Conservation (phyloP, 768 basidiomycete species). For the Leucocoprinus leucothites region DNA sequence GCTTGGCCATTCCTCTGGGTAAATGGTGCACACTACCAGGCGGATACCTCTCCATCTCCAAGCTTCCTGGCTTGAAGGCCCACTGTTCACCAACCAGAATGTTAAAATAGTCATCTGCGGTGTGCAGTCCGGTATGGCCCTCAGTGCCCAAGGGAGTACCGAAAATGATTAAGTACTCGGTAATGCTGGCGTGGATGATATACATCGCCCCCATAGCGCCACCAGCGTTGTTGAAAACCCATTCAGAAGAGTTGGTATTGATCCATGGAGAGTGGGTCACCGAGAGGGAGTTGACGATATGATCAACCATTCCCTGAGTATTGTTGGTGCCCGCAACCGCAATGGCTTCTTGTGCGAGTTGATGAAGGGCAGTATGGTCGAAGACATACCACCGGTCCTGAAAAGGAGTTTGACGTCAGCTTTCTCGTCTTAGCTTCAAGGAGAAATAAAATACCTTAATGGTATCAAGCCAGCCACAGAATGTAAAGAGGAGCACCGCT, state of each 20-base stretch:
- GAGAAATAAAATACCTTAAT: constrained; percentile 50
- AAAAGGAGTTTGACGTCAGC: not conserved
- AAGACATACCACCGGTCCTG: constrained; percentile 89
- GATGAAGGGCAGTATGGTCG: constrained; percentile 66
- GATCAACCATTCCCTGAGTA: constrained; percentile 69
- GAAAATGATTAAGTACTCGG: constrained; percentile 95
- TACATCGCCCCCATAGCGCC: constrained; percentile 99
- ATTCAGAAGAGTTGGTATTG: constrained; percentile 66
- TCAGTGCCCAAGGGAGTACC: constrained; percentile 97
- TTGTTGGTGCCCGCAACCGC: constrained; percentile 54
- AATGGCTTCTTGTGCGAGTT: constrained; percentile 74
- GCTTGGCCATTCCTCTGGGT: constrained; percentile 81
- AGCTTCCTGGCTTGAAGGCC: constrained; percentile 79
- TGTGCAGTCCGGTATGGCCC: constrained; percentile 91
- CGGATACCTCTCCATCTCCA: constrained; percentile 83
- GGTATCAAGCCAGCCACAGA: constrained; percentile 52
- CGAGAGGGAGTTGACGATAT: constrained; percentile 81
- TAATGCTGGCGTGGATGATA: constrained; percentile 93
- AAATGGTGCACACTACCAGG: constrained; percentile 86
- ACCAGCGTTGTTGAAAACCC: constrained; percentile 97
- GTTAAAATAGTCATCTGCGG: constrained; percentile 97
- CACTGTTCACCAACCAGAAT: constrained; percentile 94
- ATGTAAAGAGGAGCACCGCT: constrained; percentile 30
- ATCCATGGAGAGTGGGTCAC: constrained; percentile 35
- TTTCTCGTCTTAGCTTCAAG: not conserved